phyloP scores from a whole-genome alignment of 305 asterid species.

The Solanum chacoense region DNA sequence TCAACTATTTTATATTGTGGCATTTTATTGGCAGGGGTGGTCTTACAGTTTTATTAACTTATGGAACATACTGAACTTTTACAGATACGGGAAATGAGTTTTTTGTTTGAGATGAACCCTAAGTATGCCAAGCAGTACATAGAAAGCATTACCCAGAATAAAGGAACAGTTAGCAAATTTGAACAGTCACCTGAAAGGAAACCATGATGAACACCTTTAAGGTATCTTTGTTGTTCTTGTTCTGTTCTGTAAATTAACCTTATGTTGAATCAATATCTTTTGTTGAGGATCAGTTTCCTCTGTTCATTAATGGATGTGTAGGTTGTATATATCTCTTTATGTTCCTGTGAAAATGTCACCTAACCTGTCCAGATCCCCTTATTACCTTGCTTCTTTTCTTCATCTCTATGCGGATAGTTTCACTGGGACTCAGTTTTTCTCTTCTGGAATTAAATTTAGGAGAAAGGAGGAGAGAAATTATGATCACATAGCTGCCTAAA shows the following conservation, averaged over 20 bases:
- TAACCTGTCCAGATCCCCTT: neutral
- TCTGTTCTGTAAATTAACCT: neutral
- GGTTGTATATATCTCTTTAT: neutral
- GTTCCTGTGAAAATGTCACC: neutral
- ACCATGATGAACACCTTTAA: conserved; percentile 13
- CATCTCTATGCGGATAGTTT: neutral
- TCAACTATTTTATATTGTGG: neutral
- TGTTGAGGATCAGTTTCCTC: neutral
- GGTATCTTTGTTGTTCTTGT: conserved; percentile 9
- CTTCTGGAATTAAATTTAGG: neutral
- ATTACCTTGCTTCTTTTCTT: neutral
- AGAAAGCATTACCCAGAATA: conserved; percentile 20
- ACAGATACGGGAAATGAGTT: conserved; percentile 66
- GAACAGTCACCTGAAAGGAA: conserved; percentile 28
- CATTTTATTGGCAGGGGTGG: neutral
- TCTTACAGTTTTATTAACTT: neutral
- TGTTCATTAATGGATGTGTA: neutral
- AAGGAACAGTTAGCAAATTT: conserved; percentile 29
- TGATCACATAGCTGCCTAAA: neutral
- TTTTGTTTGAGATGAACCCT: conserved; percentile 64
- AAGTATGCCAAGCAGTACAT: conserved; percentile 41
- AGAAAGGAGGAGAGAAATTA: neutral
- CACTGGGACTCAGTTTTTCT: neutral
- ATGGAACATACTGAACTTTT: conserved; percentile 12
- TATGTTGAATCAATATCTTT: conserved; percentile 1